Conservation (phyloP, 2,329 filamentous ascomycete genomes). For the Cladosporium phlei region DNA sequence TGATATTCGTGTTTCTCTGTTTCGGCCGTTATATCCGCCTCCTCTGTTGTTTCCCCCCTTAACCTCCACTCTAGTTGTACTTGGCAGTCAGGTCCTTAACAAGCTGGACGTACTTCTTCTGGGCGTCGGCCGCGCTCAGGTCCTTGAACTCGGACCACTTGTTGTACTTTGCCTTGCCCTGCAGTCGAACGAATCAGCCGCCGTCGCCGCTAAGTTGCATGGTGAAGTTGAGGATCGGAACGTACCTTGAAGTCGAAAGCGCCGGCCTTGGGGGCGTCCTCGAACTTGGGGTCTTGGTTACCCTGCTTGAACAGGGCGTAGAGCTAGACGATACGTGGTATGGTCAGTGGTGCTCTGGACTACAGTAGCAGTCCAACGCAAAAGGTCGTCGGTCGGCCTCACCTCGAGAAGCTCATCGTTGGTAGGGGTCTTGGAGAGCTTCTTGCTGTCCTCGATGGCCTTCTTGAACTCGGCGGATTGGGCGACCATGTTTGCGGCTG, state of each 20-base stretch:
- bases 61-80: constrained; percentile 35
- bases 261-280: constrained; percentile 50
- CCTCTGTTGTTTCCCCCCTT: too few species aligned
- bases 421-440: constrained; percentile 60
- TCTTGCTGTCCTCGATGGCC: constrained; percentile 61
- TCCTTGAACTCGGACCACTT: constrained; percentile 71
- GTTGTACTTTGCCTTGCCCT: constrained; percentile 67
- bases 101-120: constrained; percentile 69
- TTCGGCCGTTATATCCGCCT: not conserved
- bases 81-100: constrained; percentile 67
- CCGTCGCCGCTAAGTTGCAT: not conserved
- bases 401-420: constrained; percentile 61
- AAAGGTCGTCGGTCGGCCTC: too few species aligned
- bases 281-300: constrained; percentile 33
- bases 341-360: not conserved
- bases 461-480: constrained; percentile 73
- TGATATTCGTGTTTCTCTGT: not conserved
- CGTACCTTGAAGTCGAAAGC: constrained; percentile 66
- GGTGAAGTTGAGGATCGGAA: not conserved
- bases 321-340: constrained; percentile 43
- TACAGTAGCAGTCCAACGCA: too few species aligned
- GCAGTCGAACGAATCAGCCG: not conserved
- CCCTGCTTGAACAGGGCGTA: constrained; percentile 48
- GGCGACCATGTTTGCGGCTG: constrained; percentile 16
- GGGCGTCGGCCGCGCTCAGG: constrained; percentile 61